A percentile compares a stretch with the other conserved stretches of the same genome.
phyloP scores from a whole-genome alignment of 345 rosid species.

The Ceriops tagal region DNA sequence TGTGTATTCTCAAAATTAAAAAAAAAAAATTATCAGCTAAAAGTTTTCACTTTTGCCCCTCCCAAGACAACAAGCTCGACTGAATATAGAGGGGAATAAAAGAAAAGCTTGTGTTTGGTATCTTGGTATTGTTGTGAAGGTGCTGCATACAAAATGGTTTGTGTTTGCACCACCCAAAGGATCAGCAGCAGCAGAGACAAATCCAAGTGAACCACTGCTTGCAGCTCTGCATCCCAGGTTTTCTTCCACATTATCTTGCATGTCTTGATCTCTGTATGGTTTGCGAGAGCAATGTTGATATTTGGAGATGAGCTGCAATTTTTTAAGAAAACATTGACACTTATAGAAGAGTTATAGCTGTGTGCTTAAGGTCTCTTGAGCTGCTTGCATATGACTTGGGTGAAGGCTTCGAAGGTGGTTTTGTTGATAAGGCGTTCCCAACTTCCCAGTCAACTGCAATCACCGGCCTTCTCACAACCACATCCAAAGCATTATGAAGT shows the following conservation, averaged over 20 bases:
- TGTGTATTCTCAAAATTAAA: too few species aligned
- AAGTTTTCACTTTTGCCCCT: too few species aligned
- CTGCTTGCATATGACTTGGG: constrained; percentile 61
- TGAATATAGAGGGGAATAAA: too few species aligned
- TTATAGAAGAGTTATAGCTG: constrained; percentile 69
- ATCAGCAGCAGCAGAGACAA: constrained; percentile 95
- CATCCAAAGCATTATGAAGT: constrained; percentile 50
- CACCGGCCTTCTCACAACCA: constrained; percentile 34
- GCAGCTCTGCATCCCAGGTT: constrained; percentile 64
- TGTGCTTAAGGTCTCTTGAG: constrained; percentile 74
- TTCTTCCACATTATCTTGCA: constrained; percentile 75
- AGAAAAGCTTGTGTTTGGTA: background rate
- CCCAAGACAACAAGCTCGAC: too few species aligned
- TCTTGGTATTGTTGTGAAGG: constrained; percentile 39
- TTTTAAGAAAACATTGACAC: constrained; percentile 88
- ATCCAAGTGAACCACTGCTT: constrained; percentile 90
- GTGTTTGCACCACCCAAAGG: constrained; percentile 87
- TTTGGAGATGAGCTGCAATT: constrained; percentile 94
- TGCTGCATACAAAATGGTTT: constrained; percentile 68
- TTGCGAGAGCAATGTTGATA: constrained; percentile 83
- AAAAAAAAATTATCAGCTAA: too few species aligned
- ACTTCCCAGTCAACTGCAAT: constrained; percentile 44
- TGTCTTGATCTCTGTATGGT: constrained; percentile 93
- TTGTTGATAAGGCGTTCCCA: constrained; percentile 37
- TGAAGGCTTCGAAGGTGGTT: constrained; percentile 53